phyloP scores from a whole-genome alignment of 2,329 filamentous ascomycete species.

The Cercospora sp. region DNA sequence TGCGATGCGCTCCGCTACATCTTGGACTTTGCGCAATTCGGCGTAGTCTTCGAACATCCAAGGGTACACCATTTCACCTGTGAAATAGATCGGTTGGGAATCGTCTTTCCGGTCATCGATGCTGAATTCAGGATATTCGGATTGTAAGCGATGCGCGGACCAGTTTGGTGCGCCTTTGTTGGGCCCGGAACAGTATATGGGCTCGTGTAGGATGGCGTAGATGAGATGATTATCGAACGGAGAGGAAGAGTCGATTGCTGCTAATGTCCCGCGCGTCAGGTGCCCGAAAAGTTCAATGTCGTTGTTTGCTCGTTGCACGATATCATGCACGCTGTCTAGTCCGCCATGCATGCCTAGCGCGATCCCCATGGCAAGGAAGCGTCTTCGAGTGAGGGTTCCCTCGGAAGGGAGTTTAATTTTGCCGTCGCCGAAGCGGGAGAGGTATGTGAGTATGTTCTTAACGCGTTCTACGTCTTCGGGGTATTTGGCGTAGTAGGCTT shows the following conservation, averaged over 20 bases:
- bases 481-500: slow-evolving; percentile 79
- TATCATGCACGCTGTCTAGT: slow-evolving; percentile 70
- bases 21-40: slow-evolving; percentile 68
- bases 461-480: slow-evolving; percentile 74
- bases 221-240: slow-evolving; percentile 75
- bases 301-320: slow-evolving; percentile 67
- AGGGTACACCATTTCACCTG: slow-evolving; percentile 89
- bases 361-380: slow-evolving; percentile 77
- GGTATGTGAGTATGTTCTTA: slow-evolving; percentile 63
- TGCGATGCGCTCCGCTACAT: slow-evolving; percentile 71
- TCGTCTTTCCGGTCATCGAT: slow-evolving; percentile 41
- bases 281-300: slow-evolving; percentile 77
- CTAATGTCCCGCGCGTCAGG: slow-evolving; percentile 70
- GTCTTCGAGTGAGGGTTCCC: slow-evolving; percentile 68
- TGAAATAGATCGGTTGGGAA: slow-evolving; percentile 67
- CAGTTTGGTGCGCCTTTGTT: slow-evolving; percentile 62
- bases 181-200: slow-evolving; percentile 73
- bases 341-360: slow-evolving; percentile 77
- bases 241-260: slow-evolving; percentile 65
- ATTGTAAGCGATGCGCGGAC: slow-evolving; percentile 68
- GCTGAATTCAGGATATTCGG: slow-evolving; percentile 51
- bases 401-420: slow-evolving; percentile 69
- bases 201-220: slow-evolving; percentile 84
- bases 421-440: slow-evolving; percentile 58
- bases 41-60: slow-evolving; percentile 80